Evolutionary conservation across 441 rosid species (phyloP), one percentile per base, ranked within the genome.

Genomic region (Lepidium campestre): DNA sequence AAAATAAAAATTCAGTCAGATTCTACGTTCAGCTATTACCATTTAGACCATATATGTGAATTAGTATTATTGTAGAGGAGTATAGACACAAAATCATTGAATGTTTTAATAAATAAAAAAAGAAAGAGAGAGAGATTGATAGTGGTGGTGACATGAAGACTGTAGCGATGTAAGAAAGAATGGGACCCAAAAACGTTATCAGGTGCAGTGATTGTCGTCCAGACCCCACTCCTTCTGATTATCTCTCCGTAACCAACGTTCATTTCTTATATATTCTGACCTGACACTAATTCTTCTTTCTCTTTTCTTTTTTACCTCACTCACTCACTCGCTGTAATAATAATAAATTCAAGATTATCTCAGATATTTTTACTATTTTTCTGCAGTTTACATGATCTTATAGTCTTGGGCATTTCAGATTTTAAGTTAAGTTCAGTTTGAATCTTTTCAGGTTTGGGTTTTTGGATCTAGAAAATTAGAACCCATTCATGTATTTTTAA

Each of bases 71-170:
- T 15, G 57, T 36, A 50, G 58, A 50, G 14, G 58, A 50, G 14
- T 20, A 12, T 22, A 46, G 23, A 20, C 5, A 29, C 20, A 57
- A 10, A 39, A 52, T 39, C n/a, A 27, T 17, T 64, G 50, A 50
- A 52, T 65, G 57, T 49, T 10, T 10, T 7, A 18, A 65, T 13
- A 41, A 65, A 54, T 13, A 46, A 39, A 71, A 56, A 49, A 57
- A 64, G 62, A 39, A 60, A 56, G 31, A 55, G 52, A 50, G 32
- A 52, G 19, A 58, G 59, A 64, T 57, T 64, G 75, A 64, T 72
- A 57, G 76, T 65, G 66, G 71, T 57, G 66, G 76, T 72, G 76
- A 72, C 71, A 72, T 50, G 57, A 72, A 67, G 35, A 58, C 71
- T 72, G 76, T 72, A 65, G 42, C 67, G 8, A 31, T 72, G 69